phyloP scores from a whole-genome alignment of 106 monocot species.

The Allium fistulosum region DNA sequence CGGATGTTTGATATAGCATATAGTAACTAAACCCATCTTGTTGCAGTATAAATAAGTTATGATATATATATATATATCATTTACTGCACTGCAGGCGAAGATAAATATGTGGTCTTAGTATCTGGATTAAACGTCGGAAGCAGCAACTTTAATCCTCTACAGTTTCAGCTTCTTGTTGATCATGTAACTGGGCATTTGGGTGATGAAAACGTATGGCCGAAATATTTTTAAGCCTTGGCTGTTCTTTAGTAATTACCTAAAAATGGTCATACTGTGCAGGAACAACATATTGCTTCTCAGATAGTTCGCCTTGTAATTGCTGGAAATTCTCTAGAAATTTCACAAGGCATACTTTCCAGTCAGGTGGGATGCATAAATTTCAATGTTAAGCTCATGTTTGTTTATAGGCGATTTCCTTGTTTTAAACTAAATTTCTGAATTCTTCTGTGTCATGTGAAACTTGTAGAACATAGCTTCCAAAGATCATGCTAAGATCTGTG shows the following conservation, averaged over 20 bases:
- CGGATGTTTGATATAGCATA: no score
- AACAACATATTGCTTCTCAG: constrained; percentile 72
- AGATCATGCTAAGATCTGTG: constrained; percentile 74
- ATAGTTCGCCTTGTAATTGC: constrained; percentile 86
- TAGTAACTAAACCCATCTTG: no score
- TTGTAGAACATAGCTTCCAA: constrained; percentile 54
- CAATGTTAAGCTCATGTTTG: no score
- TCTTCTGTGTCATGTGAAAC: not conserved
- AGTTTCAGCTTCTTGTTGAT: constrained; percentile 96
- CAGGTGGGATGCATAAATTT: constrained; percentile 39
- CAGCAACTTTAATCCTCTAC: constrained; percentile 70
- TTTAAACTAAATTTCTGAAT: no score
- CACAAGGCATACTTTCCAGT: constrained; percentile 50
- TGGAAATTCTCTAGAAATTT: constrained; percentile 84
- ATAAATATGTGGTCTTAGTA: constrained; percentile 87
- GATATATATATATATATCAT: not conserved
- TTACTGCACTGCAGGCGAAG: constrained; percentile 53
- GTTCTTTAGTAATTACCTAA: no score
- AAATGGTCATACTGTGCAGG: constrained; percentile 30
- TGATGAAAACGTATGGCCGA: constrained; percentile 63
- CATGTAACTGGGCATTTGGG: constrained; percentile 94
- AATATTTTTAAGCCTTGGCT: no score
- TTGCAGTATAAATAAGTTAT: no score
- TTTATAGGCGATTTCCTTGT: no score
- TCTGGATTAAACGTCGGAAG: constrained; percentile 83